Evolutionary conservation across 192 early-diverging fungal genomes (phyloP).

Genomic region (Backusella tarrabulga): DNA sequence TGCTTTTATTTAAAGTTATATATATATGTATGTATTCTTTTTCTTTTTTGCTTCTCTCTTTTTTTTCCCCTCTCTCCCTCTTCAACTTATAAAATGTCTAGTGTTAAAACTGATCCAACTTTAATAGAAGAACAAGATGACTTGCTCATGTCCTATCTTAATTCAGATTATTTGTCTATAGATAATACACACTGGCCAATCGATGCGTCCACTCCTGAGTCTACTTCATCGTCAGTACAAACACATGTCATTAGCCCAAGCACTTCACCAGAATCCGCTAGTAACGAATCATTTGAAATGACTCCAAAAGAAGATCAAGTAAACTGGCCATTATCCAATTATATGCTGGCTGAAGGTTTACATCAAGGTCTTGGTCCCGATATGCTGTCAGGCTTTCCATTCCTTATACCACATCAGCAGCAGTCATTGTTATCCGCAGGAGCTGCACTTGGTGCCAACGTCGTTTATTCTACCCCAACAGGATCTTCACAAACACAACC

Average conservation of each 20-base stretch:
- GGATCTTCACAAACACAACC: background rate
- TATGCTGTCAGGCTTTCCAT: background rate
- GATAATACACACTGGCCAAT: background rate
- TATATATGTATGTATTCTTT: background rate
- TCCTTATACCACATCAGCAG: background rate
- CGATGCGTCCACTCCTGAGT: background rate
- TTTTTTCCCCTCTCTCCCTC: background rate
- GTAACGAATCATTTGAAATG: slow-evolving; percentile 1
- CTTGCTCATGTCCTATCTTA: slow-evolving; percentile 31
- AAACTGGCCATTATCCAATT: background rate
- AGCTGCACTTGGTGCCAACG: background rate
- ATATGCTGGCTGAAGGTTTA: background rate
- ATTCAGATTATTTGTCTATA: slow-evolving; percentile 25
- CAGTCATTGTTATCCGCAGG: background rate
- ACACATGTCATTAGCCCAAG: background rate
- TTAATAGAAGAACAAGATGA: slow-evolving; percentile 28
- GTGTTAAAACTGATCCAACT: slow-evolving; percentile 1
- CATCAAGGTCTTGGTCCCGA: background rate
- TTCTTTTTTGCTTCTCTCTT: background rate
- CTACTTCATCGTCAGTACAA: background rate
- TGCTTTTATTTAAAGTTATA: background rate
- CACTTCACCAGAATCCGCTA: background rate
- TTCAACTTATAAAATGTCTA: background rate
- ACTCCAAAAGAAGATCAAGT: background rate
- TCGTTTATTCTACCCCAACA: background rate